Evolutionary conservation across 2,329 filamentous ascomycete genomes (phyloP), one percentile per base, ranked within the genome.

Genomic region (Penicillium sp.): DNA sequence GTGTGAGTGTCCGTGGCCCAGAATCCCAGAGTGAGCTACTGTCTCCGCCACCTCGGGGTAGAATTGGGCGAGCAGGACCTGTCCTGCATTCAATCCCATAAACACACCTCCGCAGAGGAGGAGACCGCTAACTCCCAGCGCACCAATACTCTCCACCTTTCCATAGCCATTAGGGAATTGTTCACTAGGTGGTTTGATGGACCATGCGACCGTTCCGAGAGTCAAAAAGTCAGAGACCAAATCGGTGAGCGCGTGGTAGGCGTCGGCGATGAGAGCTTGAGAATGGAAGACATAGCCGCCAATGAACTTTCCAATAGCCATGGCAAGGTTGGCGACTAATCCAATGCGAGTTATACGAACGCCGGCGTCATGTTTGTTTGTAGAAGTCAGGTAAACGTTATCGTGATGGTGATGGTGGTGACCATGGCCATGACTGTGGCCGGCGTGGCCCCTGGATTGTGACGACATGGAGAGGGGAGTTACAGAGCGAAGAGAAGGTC

Each of bases 121-220:
- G 77, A 99, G 89, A 59, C 92, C 87, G 64, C 92, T 97, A 29
- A 99, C 94, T 14, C 93, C 94, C 55, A 99, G 78, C 19, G 92
- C 94, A 18, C 94, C 94, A 69, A 99, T 77, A 67, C 92, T 96
- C 79, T 99, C 94, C n/a, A 99, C 85, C 79, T 99, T 99, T 70
- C 94, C 94, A 71, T 96, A 99, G 1, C 94, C 94, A 66, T 87
- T 86, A 2, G 94, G 94, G 70, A 96, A 99, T 36, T 84, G 84
- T 51, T 89, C 83, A 10, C 90, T 91, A 0, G 94, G 92, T 5
- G 91, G 88, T 66, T 89, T 91, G 56, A 97, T 77, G 55, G 92
- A 96, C 87, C 90, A 96, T 18, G 92, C 93, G 43, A 99, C 92
- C 9, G 94, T 99, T 14, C 91, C 90, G 18, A 99, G 83, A 1